These are phyloP conservation scores for Protomyces inouyei DNA, from an alignment of 1,139 yeast species.

Conservation along the genomic window DNA sequence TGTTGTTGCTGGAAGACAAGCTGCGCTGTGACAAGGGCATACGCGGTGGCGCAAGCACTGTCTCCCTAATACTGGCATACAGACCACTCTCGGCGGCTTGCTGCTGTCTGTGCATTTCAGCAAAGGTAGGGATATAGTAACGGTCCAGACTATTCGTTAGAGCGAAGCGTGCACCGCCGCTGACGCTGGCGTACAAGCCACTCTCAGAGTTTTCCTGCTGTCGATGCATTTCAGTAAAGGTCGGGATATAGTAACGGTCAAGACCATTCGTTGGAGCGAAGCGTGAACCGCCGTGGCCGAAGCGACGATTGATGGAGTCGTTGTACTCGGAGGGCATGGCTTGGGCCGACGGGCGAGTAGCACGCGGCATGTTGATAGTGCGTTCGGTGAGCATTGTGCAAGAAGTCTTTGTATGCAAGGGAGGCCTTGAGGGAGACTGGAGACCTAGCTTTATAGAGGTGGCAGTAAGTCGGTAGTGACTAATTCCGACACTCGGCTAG, in stretches of 20 bases:
- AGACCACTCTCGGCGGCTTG: no score
- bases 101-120: neutral
- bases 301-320: neutral
- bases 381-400: slow-evolving; percentile 1
- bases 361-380: slow-evolving; percentile 22
- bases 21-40: no score
- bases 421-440: no score
- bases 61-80: no score
- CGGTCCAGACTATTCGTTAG: no score
- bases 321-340: neutral
- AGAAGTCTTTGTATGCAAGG: no score
- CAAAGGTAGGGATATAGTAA: neutral
- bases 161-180: neutral
- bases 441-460: no score
- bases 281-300: neutral
- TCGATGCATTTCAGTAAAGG: neutral
- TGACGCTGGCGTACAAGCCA: no score
- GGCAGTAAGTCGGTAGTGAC: no score
- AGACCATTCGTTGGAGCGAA: neutral
- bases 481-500: no score
- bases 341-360: slow-evolving; percentile 22
- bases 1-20: no score
- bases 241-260: neutral
- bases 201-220: neutral
- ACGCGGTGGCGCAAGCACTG: no score